phyloP scores from a whole-genome alignment of 1,139 yeast genomes.

The Blastobotrys ciferrii region DNA sequence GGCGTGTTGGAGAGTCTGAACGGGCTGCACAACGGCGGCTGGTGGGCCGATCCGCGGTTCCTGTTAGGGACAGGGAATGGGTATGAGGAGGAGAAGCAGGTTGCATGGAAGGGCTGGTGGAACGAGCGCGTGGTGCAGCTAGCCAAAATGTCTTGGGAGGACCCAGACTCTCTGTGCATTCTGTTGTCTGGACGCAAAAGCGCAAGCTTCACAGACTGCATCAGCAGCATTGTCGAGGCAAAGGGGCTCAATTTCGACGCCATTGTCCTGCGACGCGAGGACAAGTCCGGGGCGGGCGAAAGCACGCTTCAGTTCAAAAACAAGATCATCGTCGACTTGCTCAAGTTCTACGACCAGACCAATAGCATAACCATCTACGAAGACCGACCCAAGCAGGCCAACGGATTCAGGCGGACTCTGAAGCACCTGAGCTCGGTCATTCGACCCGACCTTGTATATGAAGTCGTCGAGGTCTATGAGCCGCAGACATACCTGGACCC shows the following conservation, averaged over 20 bases:
- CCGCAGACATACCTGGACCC: slow-evolving; percentile 35
- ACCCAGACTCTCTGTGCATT: slow-evolving; percentile 38
- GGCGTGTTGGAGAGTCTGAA: slow-evolving; percentile 30
- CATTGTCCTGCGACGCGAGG: slow-evolving; percentile 38
- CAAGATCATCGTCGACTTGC: slow-evolving; percentile 37
- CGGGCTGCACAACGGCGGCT: slow-evolving; percentile 41
- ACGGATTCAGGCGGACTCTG: slow-evolving; percentile 37
- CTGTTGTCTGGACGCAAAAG: slow-evolving; percentile 45
- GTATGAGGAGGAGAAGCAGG: slow-evolving; percentile 31
- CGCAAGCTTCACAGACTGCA: slow-evolving; percentile 30
- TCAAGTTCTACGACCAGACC: slow-evolving; percentile 34
- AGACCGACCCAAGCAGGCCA: slow-evolving; percentile 42
- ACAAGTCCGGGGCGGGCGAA: slow-evolving; percentile 17
- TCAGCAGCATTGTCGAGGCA: slow-evolving; percentile 32
- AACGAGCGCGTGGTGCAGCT: slow-evolving; percentile 41
- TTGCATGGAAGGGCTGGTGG: slow-evolving; percentile 43
- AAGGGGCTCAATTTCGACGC: slow-evolving; percentile 40
- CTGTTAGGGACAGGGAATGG: slow-evolving; percentile 39
- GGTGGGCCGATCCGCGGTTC: slow-evolving; percentile 50
- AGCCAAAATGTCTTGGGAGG: slow-evolving; percentile 36
- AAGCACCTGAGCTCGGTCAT: slow-evolving; percentile 31
- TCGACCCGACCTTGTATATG: slow-evolving; percentile 28
- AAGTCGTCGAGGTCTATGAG: slow-evolving; percentile 34
- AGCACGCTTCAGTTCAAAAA: slow-evolving; percentile 41
- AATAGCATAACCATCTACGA: slow-evolving; percentile 42